phyloP scores from a whole-genome alignment of 495 filamentous ascomycete genomes.

The Lasiosphaeriaceae sp. region DNA sequence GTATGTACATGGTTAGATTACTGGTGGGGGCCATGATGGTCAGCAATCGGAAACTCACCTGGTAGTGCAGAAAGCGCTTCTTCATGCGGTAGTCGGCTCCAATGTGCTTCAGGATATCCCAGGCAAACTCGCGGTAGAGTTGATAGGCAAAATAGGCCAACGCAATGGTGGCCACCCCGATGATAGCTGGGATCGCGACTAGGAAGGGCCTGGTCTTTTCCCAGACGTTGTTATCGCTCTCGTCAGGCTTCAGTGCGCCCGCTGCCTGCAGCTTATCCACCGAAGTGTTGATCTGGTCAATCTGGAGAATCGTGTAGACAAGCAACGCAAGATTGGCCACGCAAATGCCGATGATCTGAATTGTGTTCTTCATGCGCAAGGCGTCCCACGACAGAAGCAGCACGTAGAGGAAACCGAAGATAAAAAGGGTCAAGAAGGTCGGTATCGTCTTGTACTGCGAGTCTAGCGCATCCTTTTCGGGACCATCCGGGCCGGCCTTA shows the following conservation, averaged over 20 bases:
- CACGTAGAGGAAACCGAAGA: slow-evolving; percentile 94
- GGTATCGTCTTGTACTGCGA: slow-evolving; percentile 66
- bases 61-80: slow-evolving; percentile 90
- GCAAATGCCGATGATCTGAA: slow-evolving; percentile 95
- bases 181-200: slow-evolving; percentile 79
- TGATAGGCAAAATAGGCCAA: slow-evolving; percentile 83
- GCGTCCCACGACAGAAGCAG: slow-evolving; percentile 88
- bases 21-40: not conserved
- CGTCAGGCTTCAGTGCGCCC: slow-evolving; percentile 33
- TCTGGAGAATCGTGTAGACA: slow-evolving; percentile 88
- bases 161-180: slow-evolving; percentile 67
- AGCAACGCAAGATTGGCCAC: slow-evolving; percentile 86
- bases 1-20: slow-evolving; percentile 25
- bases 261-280: slow-evolving; percentile 44
- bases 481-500: not conserved
- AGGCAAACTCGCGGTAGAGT: slow-evolving; percentile 96
- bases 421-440: slow-evolving; percentile 92
- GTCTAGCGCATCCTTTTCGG: slow-evolving; percentile 13
- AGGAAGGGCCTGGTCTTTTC: slow-evolving; percentile 64
- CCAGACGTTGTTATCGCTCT: slow-evolving; percentile 54
- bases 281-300: slow-evolving; percentile 78
- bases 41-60: slow-evolving; percentile 54
- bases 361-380: slow-evolving; percentile 91
- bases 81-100: slow-evolving; percentile 96
- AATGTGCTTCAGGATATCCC: slow-evolving; percentile 99